phyloP scores from a whole-genome alignment of 352 stramenopile species.

The Pythium vanterpoolii region DNA sequence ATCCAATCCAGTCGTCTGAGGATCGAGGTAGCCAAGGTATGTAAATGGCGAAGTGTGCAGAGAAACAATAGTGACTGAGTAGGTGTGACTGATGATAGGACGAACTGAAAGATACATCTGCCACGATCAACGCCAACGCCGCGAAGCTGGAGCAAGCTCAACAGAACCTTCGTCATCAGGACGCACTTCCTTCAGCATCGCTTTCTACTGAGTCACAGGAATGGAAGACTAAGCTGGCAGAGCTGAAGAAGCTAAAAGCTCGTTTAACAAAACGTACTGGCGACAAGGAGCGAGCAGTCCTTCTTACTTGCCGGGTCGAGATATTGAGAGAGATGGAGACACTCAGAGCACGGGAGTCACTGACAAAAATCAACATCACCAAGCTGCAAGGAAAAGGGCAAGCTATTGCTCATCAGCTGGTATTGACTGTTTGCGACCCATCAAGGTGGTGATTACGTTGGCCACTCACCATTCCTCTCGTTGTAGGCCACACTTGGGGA shows the following conservation, averaged over 20 bases:
- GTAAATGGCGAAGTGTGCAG: not conserved
- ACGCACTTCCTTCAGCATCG: not conserved
- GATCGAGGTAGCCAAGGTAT: not conserved
- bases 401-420: not conserved
- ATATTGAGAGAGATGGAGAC: not conserved
- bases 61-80: not conserved
- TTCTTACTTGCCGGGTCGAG: not conserved
- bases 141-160: not conserved
- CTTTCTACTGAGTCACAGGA: not conserved
- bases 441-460: not conserved
- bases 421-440: not conserved
- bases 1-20: not conserved
- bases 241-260: constrained; percentile 5
- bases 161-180: not conserved
- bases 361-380: not conserved
- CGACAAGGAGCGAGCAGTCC: not conserved
- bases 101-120: not conserved
- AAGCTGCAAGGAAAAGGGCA: not conserved
- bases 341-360: not conserved
- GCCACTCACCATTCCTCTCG: not conserved
- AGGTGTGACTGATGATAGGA: not conserved
- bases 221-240: not conserved
- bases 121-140: not conserved
- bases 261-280: not conserved
- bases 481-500: not conserved